A percentile compares a stretch with the other conserved stretches of the same genome.
Evolutionary conservation across 306 rosid genomes (phyloP).

Genomic region (Sindora glabra): DNA sequence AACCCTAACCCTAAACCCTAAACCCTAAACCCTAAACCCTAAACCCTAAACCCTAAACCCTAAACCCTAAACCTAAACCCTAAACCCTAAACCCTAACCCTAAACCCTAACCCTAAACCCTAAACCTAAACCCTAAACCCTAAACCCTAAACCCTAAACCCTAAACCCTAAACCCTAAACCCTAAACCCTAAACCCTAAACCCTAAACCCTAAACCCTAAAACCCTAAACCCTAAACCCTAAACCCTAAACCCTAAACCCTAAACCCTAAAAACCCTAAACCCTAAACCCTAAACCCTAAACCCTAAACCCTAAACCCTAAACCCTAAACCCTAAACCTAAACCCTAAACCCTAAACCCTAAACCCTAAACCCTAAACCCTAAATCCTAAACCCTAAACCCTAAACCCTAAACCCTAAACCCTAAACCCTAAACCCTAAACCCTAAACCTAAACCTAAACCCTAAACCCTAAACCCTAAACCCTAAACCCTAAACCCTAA

Average conservation of each 20-base stretch:
- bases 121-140: neutral
- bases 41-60: neutral
- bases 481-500: no score
- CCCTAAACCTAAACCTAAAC: constrained; percentile 6
- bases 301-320: no score
- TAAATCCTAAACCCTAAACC: neutral
- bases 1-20: neutral
- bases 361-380: constrained; percentile 13
- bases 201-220: no score
- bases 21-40: neutral
- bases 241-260: no score
- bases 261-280: no score
- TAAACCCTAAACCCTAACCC: neutral
- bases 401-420: neutral
- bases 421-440: neutral
- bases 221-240: no score
- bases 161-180: neutral
- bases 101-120: neutral
- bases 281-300: no score
- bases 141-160: neutral
- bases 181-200: no score
- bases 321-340: no score
- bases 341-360: constrained; percentile 14
- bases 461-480: neutral
- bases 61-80: neutral